A percentile compares a stretch with the other conserved stretches of the same genome.
Conservation (phyloP, 2,329 filamentous ascomycete genomes). For the Juglanconis juglandina region DNA sequence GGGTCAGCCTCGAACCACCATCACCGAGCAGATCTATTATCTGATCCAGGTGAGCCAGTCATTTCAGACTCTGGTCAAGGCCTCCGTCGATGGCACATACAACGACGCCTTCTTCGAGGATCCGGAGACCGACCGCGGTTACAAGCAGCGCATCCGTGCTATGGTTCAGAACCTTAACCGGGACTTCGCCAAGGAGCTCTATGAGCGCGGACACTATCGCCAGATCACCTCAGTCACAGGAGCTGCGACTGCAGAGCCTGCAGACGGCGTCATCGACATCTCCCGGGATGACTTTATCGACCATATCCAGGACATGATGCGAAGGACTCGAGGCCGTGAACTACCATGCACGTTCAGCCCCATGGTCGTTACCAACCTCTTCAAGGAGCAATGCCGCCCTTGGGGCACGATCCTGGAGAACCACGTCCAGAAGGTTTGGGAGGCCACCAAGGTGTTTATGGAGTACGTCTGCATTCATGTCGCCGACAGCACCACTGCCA, state of each 20-base stretch:
- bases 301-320: constrained; percentile 1
- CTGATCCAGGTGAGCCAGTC: constrained; percentile 26
- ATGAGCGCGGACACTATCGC: background rate
- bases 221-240: background rate
- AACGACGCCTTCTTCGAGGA: constrained; percentile 21
- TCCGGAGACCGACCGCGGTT: background rate
- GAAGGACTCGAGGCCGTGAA: constrained; percentile 9
- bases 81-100: constrained; percentile 28
- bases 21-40: constrained; percentile 28
- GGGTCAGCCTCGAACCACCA: constrained; percentile 14
- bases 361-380: constrained; percentile 5
- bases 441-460: background rate
- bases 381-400: constrained; percentile 9
- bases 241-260: background rate
- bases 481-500: background rate
- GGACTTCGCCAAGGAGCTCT: background rate
- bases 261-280: background rate
- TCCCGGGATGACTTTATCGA: constrained; percentile 1
- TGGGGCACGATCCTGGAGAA: background rate
- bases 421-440: background rate
- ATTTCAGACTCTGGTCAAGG: constrained; percentile 24
- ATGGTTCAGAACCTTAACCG: constrained; percentile 10
- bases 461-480: background rate
- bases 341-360: constrained; percentile 7
- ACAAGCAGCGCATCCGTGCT: constrained; percentile 7